These are phyloP conservation scores for Trebouxia gelatinosa DNA, from an alignment of 163 green algal species.

Conservation along the genomic window DNA sequence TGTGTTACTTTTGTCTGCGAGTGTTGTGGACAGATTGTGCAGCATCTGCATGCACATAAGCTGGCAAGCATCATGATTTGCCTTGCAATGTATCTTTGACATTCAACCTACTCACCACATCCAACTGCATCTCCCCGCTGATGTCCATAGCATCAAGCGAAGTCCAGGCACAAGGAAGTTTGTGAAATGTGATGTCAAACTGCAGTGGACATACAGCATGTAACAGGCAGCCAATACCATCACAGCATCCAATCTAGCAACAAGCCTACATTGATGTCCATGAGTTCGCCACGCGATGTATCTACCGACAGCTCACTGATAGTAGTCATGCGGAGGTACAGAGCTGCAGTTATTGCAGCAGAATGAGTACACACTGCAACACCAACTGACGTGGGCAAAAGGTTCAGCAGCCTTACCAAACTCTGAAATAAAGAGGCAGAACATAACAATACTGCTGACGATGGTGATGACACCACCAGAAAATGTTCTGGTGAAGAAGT, in stretches of 20 bases:
- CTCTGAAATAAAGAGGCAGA: slow-evolving; percentile 91
- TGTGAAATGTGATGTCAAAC: slow-evolving; percentile 90
- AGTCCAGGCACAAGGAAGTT: slow-evolving; percentile 86
- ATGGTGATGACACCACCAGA: slow-evolving; percentile 93
- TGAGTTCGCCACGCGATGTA: slow-evolving; percentile 75
- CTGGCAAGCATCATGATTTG: too few species aligned
- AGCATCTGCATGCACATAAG: too few species aligned
- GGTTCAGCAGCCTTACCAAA: slow-evolving; percentile 55
- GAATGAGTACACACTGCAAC: not conserved
- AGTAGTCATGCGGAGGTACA: slow-evolving; percentile 68
- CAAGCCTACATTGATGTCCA: slow-evolving; percentile 84
- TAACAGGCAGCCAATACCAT: not conserved
- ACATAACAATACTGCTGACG: slow-evolving; percentile 82
- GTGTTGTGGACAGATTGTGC: too few species aligned
- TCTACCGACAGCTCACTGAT: slow-evolving; percentile 88
- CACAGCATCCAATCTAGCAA: not conserved
- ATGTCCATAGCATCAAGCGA: slow-evolving; percentile 97
- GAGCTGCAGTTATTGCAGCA: slow-evolving; percentile 49
- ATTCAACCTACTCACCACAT: slow-evolving; percentile 72
- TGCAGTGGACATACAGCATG: slow-evolving; percentile 38
- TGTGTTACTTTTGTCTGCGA: too few species aligned
- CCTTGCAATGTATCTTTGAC: not conserved
- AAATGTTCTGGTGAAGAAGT: slow-evolving; percentile 92
- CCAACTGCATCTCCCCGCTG: slow-evolving; percentile 89
- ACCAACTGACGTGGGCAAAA: not conserved